phyloP scores from a whole-genome alignment of 371 early-diverging fungal genomes.

The Mucor mucedo region DNA sequence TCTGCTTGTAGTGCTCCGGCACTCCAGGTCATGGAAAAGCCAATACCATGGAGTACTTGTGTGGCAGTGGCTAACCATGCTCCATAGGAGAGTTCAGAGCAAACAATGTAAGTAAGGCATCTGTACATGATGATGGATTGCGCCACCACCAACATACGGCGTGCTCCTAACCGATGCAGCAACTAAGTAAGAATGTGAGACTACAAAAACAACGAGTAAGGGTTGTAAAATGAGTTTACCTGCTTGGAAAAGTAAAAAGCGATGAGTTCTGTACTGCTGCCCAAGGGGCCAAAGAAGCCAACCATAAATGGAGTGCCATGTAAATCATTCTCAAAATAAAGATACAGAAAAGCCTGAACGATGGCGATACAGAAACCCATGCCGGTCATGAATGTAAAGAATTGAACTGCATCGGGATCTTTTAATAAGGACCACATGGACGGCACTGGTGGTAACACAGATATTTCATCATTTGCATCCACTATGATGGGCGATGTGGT shows the following conservation, averaged over 20 bases:
- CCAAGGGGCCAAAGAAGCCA: slow-evolving; percentile 41
- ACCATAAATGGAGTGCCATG: slow-evolving; percentile 33
- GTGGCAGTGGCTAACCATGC: slow-evolving; percentile 30
- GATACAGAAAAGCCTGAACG: slow-evolving; percentile 36
- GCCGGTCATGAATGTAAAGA: slow-evolving; percentile 31
- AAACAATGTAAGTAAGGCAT: slow-evolving; percentile 32
- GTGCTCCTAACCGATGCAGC: slow-evolving; percentile 27
- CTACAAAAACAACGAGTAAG: too few relatives aligned
- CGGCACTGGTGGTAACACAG: background rate
- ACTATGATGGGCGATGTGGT: slow-evolving; percentile 2
- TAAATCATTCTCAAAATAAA: slow-evolving; percentile 41
- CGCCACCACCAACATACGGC: slow-evolving; percentile 30
- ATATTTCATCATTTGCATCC: slow-evolving; percentile 9
- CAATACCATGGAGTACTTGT: slow-evolving; percentile 39
- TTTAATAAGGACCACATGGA: slow-evolving; percentile 31
- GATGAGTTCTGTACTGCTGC: slow-evolving; percentile 39
- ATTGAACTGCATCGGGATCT: slow-evolving; percentile 27
- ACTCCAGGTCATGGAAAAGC: slow-evolving; percentile 41
- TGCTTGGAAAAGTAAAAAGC: slow-evolving; percentile 44
- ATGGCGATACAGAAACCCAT: slow-evolving; percentile 34
- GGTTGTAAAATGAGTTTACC: slow-evolving; percentile 11
- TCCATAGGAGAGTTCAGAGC: slow-evolving; percentile 18
- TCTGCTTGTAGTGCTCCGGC: slow-evolving; percentile 45
- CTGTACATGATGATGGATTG: slow-evolving; percentile 35
- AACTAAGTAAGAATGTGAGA: slow-evolving; percentile 17